Conservation (phyloP, 352 stramenopile genomes). For the Phytophthora cryptogea region DNA sequence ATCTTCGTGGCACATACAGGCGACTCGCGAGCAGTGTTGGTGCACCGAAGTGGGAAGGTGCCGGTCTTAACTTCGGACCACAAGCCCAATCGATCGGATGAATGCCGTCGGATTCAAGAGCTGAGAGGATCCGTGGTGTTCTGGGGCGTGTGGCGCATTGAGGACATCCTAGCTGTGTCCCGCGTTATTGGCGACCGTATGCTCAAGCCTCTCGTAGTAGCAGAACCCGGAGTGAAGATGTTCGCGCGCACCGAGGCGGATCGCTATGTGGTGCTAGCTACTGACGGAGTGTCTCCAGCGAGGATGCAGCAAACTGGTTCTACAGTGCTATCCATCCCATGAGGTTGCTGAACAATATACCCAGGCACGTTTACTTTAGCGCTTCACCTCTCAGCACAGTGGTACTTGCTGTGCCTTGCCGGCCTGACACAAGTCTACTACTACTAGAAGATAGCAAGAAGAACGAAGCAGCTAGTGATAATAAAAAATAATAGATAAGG, state of each 20-base stretch:
- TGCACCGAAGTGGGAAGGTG: slow-evolving; percentile 78
- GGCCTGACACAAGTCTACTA: too few species aligned
- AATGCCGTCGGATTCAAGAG: slow-evolving; percentile 88
- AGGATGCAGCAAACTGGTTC: slow-evolving; percentile 82
- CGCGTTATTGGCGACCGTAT: slow-evolving; percentile 92
- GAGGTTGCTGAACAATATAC: too few species aligned
- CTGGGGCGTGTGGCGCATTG: slow-evolving; percentile 93
- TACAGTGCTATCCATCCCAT: too few species aligned
- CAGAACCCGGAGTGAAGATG: slow-evolving; percentile 88
- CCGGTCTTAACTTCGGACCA: slow-evolving; percentile 88
- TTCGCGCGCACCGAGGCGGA: slow-evolving; percentile 66
- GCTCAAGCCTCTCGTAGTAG: slow-evolving; percentile 93
- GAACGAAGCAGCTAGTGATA: too few species aligned
- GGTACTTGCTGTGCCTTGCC: too few species aligned
- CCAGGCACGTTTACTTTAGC: too few species aligned
- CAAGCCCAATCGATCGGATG: slow-evolving; percentile 91
- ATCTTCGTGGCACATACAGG: slow-evolving; percentile 91
- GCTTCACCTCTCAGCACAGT: too few species aligned
- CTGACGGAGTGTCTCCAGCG: slow-evolving; percentile 91
- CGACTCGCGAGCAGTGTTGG: slow-evolving; percentile 89
- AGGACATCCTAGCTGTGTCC: slow-evolving; percentile 93
- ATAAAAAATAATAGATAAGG: too few species aligned
- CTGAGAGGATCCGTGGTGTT: slow-evolving; percentile 90
- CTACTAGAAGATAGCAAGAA: too few species aligned
- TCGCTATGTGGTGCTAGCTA: slow-evolving; percentile 87